These are phyloP conservation scores for Eutypa lata DNA, from an alignment of 2,329 filamentous ascomycete genomes.

Conservation along the genomic window DNA sequence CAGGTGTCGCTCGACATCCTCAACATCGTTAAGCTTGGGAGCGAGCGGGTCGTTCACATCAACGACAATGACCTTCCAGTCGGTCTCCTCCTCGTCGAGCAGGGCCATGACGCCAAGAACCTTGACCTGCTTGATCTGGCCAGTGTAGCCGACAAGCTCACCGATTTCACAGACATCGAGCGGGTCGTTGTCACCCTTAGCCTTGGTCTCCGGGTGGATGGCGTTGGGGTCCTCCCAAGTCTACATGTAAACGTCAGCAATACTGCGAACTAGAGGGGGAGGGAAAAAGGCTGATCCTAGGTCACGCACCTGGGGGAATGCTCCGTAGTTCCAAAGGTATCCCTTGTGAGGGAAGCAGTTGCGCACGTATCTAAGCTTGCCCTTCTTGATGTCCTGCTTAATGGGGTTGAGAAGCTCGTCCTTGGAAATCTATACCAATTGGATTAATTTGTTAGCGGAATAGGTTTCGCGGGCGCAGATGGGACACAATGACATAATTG, in stretches of 20 bases:
- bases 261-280: conserved; percentile 3
- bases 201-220: conserved; percentile 96
- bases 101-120: conserved; percentile 98
- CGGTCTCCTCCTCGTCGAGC: conserved; percentile 98
- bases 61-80: conserved; percentile 99
- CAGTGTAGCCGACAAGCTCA: conserved; percentile 92
- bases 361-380: conserved; percentile 97
- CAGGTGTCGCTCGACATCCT: conserved; percentile 98
- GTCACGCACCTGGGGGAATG: conserved; percentile 82
- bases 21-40: conserved; percentile 94
- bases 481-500: background rate
- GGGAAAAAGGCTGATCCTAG: conserved; percentile 2
- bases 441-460: conserved; percentile 6
- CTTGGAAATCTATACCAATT: conserved; percentile 78
- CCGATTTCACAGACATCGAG: conserved; percentile 99
- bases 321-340: conserved; percentile 99
- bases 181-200: conserved; percentile 98
- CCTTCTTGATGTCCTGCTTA: conserved; percentile 99
- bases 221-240: conserved; percentile 99
- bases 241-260: conserved; percentile 42
- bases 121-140: conserved; percentile 99
- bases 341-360: conserved; percentile 99
- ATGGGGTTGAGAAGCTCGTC: conserved; percentile 97
- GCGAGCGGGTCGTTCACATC: conserved; percentile 97
- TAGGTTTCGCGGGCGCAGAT: background rate